A percentile compares a stretch with the other conserved stretches of the same genome.
phyloP scores from a whole-genome alignment of 495 filamentous ascomycete species.

The Neurospora discreta region DNA sequence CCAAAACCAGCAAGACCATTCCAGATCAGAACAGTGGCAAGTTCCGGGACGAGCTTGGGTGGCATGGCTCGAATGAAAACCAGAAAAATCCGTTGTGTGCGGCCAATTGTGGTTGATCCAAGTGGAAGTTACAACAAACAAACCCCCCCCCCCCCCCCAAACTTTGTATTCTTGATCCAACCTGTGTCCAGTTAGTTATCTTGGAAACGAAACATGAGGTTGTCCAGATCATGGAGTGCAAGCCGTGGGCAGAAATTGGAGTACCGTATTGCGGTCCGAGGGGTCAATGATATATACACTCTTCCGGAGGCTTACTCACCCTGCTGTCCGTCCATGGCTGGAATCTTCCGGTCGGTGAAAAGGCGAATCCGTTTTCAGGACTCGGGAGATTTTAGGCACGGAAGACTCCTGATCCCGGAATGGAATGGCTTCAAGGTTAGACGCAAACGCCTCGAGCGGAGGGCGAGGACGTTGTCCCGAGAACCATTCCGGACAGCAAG shows the following conservation, averaged over 20 bases:
- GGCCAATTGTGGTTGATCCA: neutral
- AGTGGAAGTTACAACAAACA: neutral
- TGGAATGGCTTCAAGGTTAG: neutral
- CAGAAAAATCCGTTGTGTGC: neutral
- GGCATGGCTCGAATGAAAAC: neutral
- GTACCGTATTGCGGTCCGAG: constrained; percentile 19
- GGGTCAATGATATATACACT: constrained; percentile 35
- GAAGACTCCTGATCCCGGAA: constrained; percentile 3
- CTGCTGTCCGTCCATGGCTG: constrained; percentile 34
- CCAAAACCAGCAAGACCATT: neutral
- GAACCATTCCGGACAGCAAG: constrained; percentile 23
- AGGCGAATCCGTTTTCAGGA: constrained; percentile 4
- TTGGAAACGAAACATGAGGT: constrained; percentile 1
- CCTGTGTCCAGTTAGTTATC: constrained; percentile 18
- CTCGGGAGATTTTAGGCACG: constrained; percentile 4
- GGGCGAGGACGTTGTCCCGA: constrained; percentile 4
- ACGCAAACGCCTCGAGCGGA: constrained; percentile 1
- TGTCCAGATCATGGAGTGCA: neutral
- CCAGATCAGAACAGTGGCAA: neutral
- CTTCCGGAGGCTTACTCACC: constrained; percentile 32
- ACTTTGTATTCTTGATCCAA: neutral
- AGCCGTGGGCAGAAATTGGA: constrained; percentile 9
- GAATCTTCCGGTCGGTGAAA: constrained; percentile 18
- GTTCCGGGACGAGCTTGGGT: neutral
- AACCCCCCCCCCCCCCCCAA: too few species aligned